These are phyloP conservation scores for Zizania latifolia DNA, from an alignment of 176 grass and related monocot genomes.

Conservation along the genomic window DNA sequence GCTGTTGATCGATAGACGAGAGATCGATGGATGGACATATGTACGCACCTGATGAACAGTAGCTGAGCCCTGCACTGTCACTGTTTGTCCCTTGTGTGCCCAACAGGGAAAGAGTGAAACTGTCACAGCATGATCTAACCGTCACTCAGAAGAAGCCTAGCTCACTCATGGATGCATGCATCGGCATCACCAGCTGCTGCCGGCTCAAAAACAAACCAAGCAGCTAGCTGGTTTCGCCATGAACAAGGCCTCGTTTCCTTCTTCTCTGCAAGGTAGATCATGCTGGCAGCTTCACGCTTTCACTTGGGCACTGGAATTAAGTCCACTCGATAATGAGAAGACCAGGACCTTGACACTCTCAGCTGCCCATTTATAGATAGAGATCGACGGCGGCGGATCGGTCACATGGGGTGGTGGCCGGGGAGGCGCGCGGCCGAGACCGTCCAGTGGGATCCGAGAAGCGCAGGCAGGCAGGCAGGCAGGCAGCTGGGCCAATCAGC, in stretches of 20 bases:
- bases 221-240: not conserved
- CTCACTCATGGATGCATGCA: not conserved
- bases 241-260: not conserved
- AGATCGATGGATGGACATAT: no score
- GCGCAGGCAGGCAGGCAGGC: not conserved
- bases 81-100: conserved; percentile 5
- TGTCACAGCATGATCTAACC: conserved; percentile 94
- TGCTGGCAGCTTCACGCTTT: conserved; percentile 98
- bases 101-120: conserved; percentile 74
- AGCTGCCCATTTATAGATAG: not conserved
- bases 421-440: not conserved
- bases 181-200: not conserved
- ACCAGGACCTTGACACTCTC: no score
- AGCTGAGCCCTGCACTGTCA: no score
- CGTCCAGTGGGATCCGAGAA: conserved; percentile 30
- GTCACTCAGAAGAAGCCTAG: not conserved
- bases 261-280: conserved; percentile 51
- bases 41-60: no score
- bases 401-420: conserved; percentile 21
- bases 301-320: conserved; percentile 32
- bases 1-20: no score
- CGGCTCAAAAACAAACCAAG: no score
- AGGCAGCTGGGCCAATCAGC: conserved; percentile 36
- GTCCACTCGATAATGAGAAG: not conserved
- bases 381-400: no score